Percentiles rank a stretch among this genome's conserved stretches.
These are phyloP conservation scores for Forsythia suspensa DNA, from an alignment of 257 asterid species.

Conservation along the genomic window DNA sequence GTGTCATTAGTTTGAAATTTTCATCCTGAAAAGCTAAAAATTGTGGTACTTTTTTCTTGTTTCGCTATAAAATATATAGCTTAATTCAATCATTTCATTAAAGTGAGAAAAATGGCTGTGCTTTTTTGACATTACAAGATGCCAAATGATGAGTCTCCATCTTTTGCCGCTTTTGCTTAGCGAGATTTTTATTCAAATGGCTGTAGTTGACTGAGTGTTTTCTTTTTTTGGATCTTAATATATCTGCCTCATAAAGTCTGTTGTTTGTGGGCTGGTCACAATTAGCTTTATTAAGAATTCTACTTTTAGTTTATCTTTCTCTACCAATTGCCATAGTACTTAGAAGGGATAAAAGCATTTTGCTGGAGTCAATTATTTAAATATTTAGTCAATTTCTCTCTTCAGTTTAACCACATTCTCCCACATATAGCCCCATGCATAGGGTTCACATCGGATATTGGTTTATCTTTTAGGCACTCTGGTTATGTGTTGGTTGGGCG, in stretches of 20 bases:
- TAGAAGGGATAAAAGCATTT: constrained; percentile 4
- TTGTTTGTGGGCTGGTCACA: neutral
- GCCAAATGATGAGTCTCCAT: neutral
- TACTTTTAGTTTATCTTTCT: neutral
- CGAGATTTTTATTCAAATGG: neutral
- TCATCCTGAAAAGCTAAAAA: neutral
- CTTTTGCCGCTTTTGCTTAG: neutral
- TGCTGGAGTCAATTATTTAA: neutral
- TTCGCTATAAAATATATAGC: neutral
- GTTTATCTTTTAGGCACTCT: constrained; percentile 44
- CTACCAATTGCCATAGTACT: neutral
- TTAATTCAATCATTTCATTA: neutral
- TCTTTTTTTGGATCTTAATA: neutral
- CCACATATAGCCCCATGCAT: neutral
- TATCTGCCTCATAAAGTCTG: neutral
- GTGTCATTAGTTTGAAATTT: constrained; percentile 4
- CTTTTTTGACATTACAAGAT: neutral
- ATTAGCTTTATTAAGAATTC: neutral
- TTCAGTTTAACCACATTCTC: neutral
- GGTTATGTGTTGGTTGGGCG: constrained; percentile 37
- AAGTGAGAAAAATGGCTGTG: neutral
- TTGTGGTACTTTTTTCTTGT: neutral
- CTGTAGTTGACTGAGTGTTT: neutral
- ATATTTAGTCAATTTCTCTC: neutral
- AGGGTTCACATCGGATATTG: constrained; percentile 8